phyloP scores from a whole-genome alignment of 805 yeast genomes.

The Hagleromyces aurorensis region DNA sequence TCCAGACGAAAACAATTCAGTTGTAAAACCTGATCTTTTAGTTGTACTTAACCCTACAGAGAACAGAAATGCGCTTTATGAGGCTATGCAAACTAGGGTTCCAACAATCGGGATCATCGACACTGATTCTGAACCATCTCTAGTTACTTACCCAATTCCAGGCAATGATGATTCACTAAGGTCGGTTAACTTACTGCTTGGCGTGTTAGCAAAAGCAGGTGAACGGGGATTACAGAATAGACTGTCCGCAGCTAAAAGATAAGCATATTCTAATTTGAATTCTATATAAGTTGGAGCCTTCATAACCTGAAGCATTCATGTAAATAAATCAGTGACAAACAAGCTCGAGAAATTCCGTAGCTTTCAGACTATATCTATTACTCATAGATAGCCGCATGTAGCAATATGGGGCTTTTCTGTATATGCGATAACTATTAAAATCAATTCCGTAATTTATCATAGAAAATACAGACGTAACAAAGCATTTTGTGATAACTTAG shows the following conservation, averaged over 20 bases:
- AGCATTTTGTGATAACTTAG: too few relatives aligned
- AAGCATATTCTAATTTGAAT: too few relatives aligned
- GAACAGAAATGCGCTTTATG: conserved; percentile 69
- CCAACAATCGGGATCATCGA: conserved; percentile 94
- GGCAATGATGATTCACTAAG: conserved; percentile 91
- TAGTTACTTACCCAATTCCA: conserved; percentile 91
- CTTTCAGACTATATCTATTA: too few relatives aligned
- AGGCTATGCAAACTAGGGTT: conserved; percentile 72
- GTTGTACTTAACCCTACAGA: conserved; percentile 84
- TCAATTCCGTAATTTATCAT: too few relatives aligned
- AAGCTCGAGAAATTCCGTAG: too few relatives aligned
- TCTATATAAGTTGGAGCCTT: too few relatives aligned
- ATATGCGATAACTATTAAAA: too few relatives aligned
- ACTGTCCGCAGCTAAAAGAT: conserved; percentile 30
- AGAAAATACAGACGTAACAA: too few relatives aligned
- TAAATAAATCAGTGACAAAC: too few relatives aligned
- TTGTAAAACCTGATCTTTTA: conserved; percentile 82
- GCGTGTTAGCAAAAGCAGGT: conserved; percentile 81
- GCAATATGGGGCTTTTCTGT: too few relatives aligned
- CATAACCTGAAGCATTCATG: too few relatives aligned
- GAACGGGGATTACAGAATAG: conserved; percentile 64
- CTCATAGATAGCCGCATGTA: too few relatives aligned
- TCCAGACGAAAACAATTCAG: conserved; percentile 40
- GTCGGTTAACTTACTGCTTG: conserved; percentile 69
- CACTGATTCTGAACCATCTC: conserved; percentile 84